Conservation (phyloP, 164 flowering plant genomes). For the Chimonanthus salicifolius region DNA sequence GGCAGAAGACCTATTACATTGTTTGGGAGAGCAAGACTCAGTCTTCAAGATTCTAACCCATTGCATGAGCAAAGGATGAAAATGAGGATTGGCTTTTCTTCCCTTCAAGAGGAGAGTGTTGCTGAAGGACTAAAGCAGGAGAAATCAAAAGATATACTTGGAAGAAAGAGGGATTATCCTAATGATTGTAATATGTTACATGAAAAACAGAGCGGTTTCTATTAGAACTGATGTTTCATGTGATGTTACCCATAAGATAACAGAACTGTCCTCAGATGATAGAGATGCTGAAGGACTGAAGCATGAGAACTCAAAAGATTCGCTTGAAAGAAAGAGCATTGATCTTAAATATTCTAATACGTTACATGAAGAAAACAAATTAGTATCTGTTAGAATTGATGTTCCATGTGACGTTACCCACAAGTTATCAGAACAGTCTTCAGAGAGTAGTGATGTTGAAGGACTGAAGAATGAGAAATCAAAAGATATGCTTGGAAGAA, state of each 20-base stretch:
- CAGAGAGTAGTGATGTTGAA: slow-evolving; percentile 15
- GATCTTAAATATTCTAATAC: slow-evolving; percentile 1
- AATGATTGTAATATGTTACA: not conserved
- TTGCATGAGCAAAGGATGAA: slow-evolving; percentile 7
- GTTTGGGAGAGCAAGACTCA: slow-evolving; percentile 75
- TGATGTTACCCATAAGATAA: not conserved
- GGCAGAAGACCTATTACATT: slow-evolving; percentile 48
- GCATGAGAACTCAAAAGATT: slow-evolving; percentile 8
- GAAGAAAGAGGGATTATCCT: not conserved
- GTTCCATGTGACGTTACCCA: not conserved
- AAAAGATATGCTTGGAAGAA: not conserved
- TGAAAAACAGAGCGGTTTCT: slow-evolving; percentile 8
- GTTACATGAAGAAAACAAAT: slow-evolving; percentile 11
- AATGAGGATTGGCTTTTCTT: slow-evolving; percentile 7
- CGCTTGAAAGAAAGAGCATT: not conserved
- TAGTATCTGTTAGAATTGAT: not conserved
- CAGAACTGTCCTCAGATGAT: slow-evolving; percentile 11
- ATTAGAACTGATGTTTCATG: not conserved
- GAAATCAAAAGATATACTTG: slow-evolving; percentile 1
- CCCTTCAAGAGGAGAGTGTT: slow-evolving; percentile 12
- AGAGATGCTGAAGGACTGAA: slow-evolving; percentile 12
- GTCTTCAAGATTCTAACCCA: slow-evolving; percentile 24
- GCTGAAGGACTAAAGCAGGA: slow-evolving; percentile 9
- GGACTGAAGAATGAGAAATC: slow-evolving; percentile 6
- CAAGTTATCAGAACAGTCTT: slow-evolving; percentile 7